Evolutionary conservation across 805 yeast species (phyloP), one percentile per base, ranked within the genome.

Genomic region (Candida anglica): DNA sequence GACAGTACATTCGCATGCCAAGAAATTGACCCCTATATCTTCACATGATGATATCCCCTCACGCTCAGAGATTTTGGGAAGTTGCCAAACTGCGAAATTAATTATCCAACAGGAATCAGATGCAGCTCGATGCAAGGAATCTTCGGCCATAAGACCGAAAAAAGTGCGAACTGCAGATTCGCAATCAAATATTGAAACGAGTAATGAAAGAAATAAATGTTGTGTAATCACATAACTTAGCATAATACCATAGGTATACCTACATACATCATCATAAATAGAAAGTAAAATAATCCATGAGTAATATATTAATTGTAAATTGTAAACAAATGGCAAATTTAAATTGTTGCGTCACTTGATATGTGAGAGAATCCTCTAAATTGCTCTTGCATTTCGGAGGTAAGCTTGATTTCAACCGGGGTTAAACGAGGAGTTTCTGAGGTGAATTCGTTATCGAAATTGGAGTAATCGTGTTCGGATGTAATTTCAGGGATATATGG

Each of bases 291-390:
- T n/a, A n/a, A n/a, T n/a, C n/a, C n/a, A n/a, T n/a, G n/a, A n/a
- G n/a, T n/a, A n/a, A n/a, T n/a, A n/a, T 9, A 21, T 21, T 11
- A 11, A 21, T 9, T 21, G 23, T 21, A 21, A 9, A 21, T 21
- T 21, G 11, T 21, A 21, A 21, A 21, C 23, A 21, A 9, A 21
- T 9, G 23, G 10, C 24, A 27, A n/a, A 28, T 7, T 36, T 46
- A 64, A 7, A 65, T 58, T 7, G 62, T 54, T 6, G 69, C 69
- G 31, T 77, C 79, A 32, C 81, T 88, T 19, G 83, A 75, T 48
- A 84, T 77, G 58, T 88, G 91, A 2, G 97, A 87, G 64, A 93
- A 93, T 3, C 98, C 98, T 48, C 98, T 79, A 75, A 93, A 93
- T 65, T 87, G 94, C 51, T 93, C 97, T 69, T 93, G 98, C 78